A percentile compares a stretch with the other conserved stretches of the same genome.
Evolutionary conservation across 192 early-diverging fungal genomes (phyloP).

Genomic region (Backusella psychrophila): DNA sequence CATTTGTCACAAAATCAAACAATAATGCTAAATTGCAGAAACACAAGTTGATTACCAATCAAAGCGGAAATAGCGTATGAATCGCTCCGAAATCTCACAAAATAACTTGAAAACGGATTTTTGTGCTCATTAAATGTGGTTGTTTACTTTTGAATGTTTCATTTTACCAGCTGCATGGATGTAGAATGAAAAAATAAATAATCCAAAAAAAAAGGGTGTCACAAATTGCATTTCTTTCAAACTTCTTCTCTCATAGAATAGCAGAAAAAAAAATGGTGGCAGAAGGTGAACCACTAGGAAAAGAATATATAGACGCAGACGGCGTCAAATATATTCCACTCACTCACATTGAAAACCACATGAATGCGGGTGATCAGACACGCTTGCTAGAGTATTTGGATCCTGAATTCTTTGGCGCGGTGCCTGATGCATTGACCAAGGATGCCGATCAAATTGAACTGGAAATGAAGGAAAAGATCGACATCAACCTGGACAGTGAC

Average conservation of each 20-base stretch:
- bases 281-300: not conserved
- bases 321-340: not conserved
- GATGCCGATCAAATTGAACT: not conserved
- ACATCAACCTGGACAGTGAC: conserved; percentile 17
- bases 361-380: conserved; percentile 16
- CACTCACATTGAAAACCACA: not conserved
- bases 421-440: not conserved
- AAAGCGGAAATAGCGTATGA: not conserved
- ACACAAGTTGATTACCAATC: not conserved
- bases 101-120: not conserved
- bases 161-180: too few relatives aligned
- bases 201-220: not conserved
- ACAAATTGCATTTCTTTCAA: not conserved
- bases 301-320: conserved; percentile 5
- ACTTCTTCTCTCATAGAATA: not conserved
- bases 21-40: not conserved
- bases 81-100: not conserved
- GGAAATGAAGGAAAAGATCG: conserved; percentile 12
- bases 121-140: not conserved
- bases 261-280: not conserved
- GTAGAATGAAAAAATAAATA: too few relatives aligned
- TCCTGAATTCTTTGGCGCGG: conserved; percentile 14
- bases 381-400: conserved; percentile 13
- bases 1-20: not conserved
- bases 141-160: too few relatives aligned